Evolutionary conservation across 108 stramenopile species (phyloP).

Genomic region (Poteriospumella lacustris): DNA sequence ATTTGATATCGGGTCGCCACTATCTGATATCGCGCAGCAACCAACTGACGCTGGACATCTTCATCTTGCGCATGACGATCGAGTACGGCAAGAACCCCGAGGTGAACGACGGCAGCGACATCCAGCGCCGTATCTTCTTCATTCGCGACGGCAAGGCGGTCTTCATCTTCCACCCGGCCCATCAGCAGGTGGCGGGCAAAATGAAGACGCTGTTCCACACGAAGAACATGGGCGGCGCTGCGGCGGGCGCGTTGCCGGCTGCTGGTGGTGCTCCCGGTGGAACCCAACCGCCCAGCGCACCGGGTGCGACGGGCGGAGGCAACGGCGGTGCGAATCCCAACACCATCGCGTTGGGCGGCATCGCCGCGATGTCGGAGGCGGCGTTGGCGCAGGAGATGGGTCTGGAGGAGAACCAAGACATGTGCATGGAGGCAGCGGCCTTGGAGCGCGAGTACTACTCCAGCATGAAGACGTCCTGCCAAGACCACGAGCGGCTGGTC

Average conservation of each 20-base stretch:
- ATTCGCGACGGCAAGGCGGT: conserved; percentile 46
- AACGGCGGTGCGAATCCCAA: too few species aligned
- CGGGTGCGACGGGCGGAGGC: too few species aligned
- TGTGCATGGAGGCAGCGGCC: conserved; percentile 34
- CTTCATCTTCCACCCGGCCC: conserved; percentile 49
- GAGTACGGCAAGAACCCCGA: conserved; percentile 45
- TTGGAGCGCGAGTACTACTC: conserved; percentile 53
- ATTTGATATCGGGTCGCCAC: too few species aligned
- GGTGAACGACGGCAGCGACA: conserved; percentile 40
- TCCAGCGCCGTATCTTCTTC: conserved; percentile 52
- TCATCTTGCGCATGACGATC: conserved; percentile 46
- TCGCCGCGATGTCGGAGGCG: too few species aligned
- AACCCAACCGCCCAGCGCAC: too few species aligned
- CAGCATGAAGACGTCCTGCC: conserved; percentile 43
- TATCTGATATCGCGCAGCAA: too few species aligned
- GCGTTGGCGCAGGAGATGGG: background rate
- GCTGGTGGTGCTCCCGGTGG: too few species aligned
- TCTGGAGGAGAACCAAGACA: conserved; percentile 29
- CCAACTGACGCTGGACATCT: conserved; percentile 22
- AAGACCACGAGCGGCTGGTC: background rate
- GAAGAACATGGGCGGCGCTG: too few species aligned
- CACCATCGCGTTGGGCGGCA: too few species aligned
- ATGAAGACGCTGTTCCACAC: conserved; percentile 2
- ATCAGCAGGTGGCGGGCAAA: conserved; percentile 1
- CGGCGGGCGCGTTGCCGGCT: too few species aligned